Base-by-base conservation (phyloP, 805 yeast species). In the Candida fluviatilis region DNA sequence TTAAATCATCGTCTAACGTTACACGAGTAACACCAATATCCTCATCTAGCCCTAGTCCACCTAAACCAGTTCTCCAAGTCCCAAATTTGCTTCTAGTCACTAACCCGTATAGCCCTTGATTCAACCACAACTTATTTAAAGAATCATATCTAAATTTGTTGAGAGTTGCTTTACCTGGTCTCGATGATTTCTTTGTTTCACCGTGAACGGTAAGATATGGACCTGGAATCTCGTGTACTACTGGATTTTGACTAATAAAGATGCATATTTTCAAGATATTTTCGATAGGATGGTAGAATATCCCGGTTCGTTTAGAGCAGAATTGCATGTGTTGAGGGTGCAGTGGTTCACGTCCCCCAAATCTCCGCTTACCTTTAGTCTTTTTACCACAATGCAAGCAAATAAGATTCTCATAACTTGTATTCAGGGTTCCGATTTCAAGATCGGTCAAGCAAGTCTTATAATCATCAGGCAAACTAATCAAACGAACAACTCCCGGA, bases 151-250 rank as follows among this genome's bases (percentile, higher is more conserved):
- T 69, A 17, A 62, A 64, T 13, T 60, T 45, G 49, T 73, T 75
- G 40, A 84, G 63, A 0, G 64, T 64, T 0, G 86, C 86, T 33
- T 80, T 84, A 13, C 77, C 74, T 11, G 73, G 71, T 43, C 69
- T 63, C 2, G 79, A 68, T 14, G 73, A 73, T 7, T 67, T 64
- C 23, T 84, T 84, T 3, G 82, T 73, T 55, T 85, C 93, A 16
- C 95, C 95, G 57, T 84, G 89, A 4, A 69, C 66, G 38, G 86
- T 83, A 52, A 85, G 60, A 52, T 83, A 85, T 11, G 91, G 93
- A 0, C 86, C 84, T 39, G 75, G 75, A 45, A 75, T 66, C 6
- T 64, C 54, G 2, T 61, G 41, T 24, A 52, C 58, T 6, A 58
- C 43, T 5, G 57, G 57, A 26, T 53, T 48, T 10, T 41, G 45